Percentiles rank a stretch among this genome's conserved stretches.
Evolutionary conservation across 331 rosid genomes (phyloP).

Genomic region (Phaseolus coccineus): DNA sequence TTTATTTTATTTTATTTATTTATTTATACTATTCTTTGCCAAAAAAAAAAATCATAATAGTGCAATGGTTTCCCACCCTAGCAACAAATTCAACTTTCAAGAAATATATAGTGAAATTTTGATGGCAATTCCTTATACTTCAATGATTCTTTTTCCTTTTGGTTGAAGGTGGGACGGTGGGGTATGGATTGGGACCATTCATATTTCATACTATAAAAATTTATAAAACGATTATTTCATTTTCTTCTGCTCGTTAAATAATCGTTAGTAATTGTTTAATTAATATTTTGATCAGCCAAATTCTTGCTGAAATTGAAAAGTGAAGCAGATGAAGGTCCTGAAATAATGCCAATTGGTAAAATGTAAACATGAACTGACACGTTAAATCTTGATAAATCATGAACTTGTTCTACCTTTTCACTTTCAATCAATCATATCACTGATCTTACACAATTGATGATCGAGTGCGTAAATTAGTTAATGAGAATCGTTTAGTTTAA

Average conservation of each 20-base stretch:
- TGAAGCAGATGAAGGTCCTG: not conserved
- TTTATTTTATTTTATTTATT: too few relatives aligned
- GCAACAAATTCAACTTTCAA: not conserved
- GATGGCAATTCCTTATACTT: not conserved
- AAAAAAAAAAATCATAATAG: not conserved
- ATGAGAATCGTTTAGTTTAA: not conserved
- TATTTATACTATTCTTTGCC: too few relatives aligned
- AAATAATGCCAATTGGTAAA: not conserved
- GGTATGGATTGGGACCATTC: constrained; percentile 24
- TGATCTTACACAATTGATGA: not conserved
- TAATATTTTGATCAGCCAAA: not conserved
- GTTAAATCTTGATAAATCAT: not conserved
- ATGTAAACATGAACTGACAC: not conserved
- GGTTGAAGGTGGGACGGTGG: not conserved
- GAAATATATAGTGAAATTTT: not conserved
- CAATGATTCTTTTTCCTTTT: not conserved
- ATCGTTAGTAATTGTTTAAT: not conserved
- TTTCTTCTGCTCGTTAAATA: not conserved
- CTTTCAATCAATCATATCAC: not conserved
- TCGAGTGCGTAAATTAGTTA: not conserved
- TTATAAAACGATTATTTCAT: not conserved
- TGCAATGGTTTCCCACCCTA: not conserved
- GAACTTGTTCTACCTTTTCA: not conserved
- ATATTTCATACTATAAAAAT: not conserved
- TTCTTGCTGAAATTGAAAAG: not conserved